Evolutionary conservation across 257 asterid genomes (phyloP).

Genomic region (Nicotiana tabacum): DNA sequence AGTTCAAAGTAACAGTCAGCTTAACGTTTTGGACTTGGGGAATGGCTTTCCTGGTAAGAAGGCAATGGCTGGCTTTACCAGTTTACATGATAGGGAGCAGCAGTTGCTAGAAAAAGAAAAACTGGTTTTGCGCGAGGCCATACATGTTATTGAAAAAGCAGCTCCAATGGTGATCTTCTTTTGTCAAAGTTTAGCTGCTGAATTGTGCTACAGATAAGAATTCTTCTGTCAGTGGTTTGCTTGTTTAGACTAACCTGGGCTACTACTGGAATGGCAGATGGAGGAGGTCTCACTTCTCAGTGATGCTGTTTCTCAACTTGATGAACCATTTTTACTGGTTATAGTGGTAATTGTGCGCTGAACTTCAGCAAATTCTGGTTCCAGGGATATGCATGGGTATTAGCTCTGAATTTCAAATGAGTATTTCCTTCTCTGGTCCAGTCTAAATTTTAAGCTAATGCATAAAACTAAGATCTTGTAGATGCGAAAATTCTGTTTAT

Average conservation of each 20-base stretch:
- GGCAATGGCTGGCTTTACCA: constrained; percentile 46
- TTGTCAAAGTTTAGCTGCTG: constrained; percentile 58
- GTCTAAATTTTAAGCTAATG: constrained; percentile 17
- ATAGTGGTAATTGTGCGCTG: constrained; percentile 99
- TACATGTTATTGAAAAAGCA: constrained; percentile 60
- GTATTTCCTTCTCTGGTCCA: constrained; percentile 37
- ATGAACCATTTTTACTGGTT: constrained; percentile 94
- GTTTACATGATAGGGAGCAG: constrained; percentile 58
- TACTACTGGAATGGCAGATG: constrained; percentile 65
- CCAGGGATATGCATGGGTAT: constrained; percentile 94
- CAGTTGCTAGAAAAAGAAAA: constrained; percentile 61
- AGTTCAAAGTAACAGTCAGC: constrained; percentile 25
- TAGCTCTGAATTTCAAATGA: constrained; percentile 83
- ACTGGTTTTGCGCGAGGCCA: constrained; percentile 57
- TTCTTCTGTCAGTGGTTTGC: constrained; percentile 19
- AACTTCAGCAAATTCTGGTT: constrained; percentile 99
- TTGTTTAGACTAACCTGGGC: constrained; percentile 27
- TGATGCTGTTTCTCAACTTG: constrained; percentile 98
- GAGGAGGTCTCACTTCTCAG: constrained; percentile 93
- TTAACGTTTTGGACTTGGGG: constrained; percentile 24
- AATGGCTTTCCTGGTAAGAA: constrained; percentile 65
- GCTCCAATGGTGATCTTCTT: constrained; percentile 90
- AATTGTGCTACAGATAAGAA: constrained; percentile 21
- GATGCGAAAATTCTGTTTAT: neutral
- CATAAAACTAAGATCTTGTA: neutral